A percentile compares a stretch with the other conserved stretches of the same genome.
Evolutionary conservation across 2,329 filamentous ascomycete genomes (phyloP).

Genomic region (Aspergillus tanneri): DNA sequence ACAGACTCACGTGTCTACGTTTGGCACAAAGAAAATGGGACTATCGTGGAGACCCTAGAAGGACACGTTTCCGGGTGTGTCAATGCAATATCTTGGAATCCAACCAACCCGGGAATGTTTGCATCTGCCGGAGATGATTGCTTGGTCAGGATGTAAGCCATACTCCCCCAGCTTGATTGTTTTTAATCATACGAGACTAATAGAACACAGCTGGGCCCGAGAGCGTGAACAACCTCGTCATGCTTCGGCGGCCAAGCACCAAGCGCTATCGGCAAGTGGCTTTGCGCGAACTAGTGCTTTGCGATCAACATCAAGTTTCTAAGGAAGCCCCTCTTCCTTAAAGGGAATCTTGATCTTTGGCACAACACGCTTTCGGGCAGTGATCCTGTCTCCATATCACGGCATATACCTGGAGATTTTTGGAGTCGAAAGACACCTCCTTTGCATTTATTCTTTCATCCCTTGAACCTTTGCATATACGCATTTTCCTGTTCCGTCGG

Average conservation of each 20-base stretch:
- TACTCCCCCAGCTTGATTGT: too few relatives aligned
- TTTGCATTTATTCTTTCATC: background rate
- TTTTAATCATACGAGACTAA: background rate
- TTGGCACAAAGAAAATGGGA: conserved; percentile 83
- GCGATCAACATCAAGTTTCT: conserved; percentile 39
- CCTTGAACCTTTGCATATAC: conserved; percentile 22
- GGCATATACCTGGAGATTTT: conserved; percentile 15
- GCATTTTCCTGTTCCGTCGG: conserved; percentile 15
- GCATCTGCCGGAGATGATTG: conserved; percentile 88
- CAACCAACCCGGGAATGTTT: conserved; percentile 76
- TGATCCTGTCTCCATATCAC: conserved; percentile 7
- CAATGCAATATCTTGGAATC: conserved; percentile 89
- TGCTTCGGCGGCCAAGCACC: conserved; percentile 27
- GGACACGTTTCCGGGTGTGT: conserved; percentile 74
- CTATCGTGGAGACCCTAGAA: conserved; percentile 70
- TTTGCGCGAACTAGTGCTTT: conserved; percentile 43
- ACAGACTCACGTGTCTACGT: conserved; percentile 72
- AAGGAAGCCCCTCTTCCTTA: conserved; percentile 9
- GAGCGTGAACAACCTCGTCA: conserved; percentile 31
- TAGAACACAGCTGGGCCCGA: conserved; percentile 34
- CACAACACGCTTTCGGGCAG: background rate
- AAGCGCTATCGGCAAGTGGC: conserved; percentile 33
- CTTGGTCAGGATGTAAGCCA: conserved; percentile 76
- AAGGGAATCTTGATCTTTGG: too few relatives aligned
- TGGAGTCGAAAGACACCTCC: conserved; percentile 11